phyloP scores from a whole-genome alignment of 768 basidiomycete genomes.

The Xerocomellus amylosporus region DNA sequence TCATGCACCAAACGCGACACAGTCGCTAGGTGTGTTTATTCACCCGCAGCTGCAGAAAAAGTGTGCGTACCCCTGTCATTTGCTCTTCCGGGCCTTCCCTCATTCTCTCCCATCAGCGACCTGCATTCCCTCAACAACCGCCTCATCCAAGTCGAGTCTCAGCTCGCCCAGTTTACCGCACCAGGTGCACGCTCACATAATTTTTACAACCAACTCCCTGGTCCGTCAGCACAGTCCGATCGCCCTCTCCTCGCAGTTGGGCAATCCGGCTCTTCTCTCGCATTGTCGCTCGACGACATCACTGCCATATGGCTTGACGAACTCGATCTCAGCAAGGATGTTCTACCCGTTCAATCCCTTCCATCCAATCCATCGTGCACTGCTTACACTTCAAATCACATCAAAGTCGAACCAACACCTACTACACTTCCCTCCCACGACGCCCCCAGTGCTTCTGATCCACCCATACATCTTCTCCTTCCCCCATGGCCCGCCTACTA shows the following conservation, averaged over 20 bases:
- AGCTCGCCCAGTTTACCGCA: conserved; percentile 47
- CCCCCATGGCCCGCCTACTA: conserved; percentile 22
- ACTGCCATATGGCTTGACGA: conserved; percentile 59
- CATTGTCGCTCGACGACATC: conserved; percentile 56
- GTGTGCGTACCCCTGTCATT: conserved; percentile 47
- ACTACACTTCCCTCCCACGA: conserved; percentile 26
- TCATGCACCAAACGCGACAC: conserved; percentile 81
- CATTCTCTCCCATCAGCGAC: conserved; percentile 44
- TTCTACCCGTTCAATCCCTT: conserved; percentile 18
- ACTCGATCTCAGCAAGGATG: conserved; percentile 39
- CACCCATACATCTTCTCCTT: conserved; percentile 22
- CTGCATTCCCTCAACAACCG: conserved; percentile 82
- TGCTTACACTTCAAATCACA: conserved; percentile 13
- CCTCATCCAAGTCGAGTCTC: conserved; percentile 64
- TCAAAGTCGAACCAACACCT: conserved; percentile 38
- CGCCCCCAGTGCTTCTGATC: conserved; percentile 13
- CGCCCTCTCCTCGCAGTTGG: conserved; percentile 39
- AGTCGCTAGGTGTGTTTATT: conserved; percentile 68
- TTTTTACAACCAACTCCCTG: conserved; percentile 12
- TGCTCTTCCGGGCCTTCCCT: not conserved
- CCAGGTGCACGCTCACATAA: conserved; percentile 28
- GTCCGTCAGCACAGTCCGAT: conserved; percentile 15
- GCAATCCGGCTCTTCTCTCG: conserved; percentile 44
- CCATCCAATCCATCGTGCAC: conserved; percentile 17
- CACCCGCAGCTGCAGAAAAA: conserved; percentile 82